These are phyloP conservation scores for Tolypocladium tundrense DNA, from an alignment of 2,329 filamentous ascomycete genomes.

Conservation along the genomic window DNA sequence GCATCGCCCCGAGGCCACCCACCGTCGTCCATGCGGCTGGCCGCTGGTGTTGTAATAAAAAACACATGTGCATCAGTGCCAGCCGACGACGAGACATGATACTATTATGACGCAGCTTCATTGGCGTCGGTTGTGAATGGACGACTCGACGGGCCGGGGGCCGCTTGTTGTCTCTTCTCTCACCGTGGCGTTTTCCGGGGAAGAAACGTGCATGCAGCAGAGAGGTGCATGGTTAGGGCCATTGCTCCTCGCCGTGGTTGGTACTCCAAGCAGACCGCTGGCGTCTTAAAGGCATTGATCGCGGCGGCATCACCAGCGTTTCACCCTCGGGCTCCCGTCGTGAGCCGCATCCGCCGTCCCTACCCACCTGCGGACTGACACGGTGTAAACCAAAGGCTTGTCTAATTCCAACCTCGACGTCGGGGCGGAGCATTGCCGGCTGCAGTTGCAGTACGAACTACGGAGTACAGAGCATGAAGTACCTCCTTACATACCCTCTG, in stretches of 20 bases:
- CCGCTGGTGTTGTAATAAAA: not conserved
- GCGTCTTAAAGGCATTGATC: not conserved
- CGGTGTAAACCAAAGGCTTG: not conserved
- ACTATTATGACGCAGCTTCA: not conserved
- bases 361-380: not conserved
- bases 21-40: not conserved
- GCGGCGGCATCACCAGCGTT: not conserved
- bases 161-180: slow-evolving; percentile 19
- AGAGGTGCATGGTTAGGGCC: not conserved
- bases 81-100: not conserved
- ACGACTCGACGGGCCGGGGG: not conserved
- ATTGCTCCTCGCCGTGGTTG: not conserved
- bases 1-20: not conserved
- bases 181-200: slow-evolving; percentile 8
- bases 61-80: not conserved
- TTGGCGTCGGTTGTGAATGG: not conserved
- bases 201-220: slow-evolving; percentile 12
- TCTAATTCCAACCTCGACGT: not conserved
- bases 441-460: not conserved
- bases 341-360: not conserved
- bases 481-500: not conserved
- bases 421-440: not conserved
- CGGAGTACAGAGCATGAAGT: too few species aligned
- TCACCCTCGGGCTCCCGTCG: not conserved
- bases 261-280: too few species aligned